These are phyloP conservation scores for Pigoraptor vietnamica DNA, from an alignment of 78 protist genomes.

Conservation along the genomic window DNA sequence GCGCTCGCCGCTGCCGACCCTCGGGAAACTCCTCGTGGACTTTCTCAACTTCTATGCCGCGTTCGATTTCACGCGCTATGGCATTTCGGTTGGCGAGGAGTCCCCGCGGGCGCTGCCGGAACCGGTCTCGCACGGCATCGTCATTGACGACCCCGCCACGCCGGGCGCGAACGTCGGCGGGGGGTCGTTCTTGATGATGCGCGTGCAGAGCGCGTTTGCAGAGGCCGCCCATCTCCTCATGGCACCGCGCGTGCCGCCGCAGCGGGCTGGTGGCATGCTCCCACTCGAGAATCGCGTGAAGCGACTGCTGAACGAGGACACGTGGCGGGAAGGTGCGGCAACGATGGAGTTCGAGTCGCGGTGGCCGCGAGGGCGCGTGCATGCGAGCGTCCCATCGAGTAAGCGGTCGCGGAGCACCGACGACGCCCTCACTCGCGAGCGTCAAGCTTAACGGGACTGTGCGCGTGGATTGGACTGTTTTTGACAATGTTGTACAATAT, in stretches of 20 bases:
- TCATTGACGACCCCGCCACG: background rate
- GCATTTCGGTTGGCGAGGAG: background rate
- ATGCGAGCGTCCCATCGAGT: background rate
- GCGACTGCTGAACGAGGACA: background rate
- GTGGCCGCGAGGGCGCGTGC: background rate
- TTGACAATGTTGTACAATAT: background rate
- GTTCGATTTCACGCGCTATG: background rate
- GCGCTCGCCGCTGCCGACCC: background rate
- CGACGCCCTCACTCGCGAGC: background rate
- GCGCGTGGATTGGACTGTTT: too few relatives aligned
- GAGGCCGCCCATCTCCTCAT: background rate
- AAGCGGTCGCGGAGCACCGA: background rate
- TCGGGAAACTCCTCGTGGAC: background rate
- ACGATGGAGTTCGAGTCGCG: background rate
- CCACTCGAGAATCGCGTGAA: background rate
- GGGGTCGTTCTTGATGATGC: background rate
- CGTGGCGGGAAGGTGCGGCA: background rate
- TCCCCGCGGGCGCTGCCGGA: background rate
- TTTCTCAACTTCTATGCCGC: background rate
- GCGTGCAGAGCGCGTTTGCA: background rate
- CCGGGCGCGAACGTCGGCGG: background rate
- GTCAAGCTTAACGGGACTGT: too few relatives aligned
- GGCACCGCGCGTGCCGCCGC: background rate
- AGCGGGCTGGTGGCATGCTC: too few relatives aligned
- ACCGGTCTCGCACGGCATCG: background rate